Conservation (phyloP, 2,329 filamentous ascomycete species). For the Ambrosiella cleistominuta region DNA sequence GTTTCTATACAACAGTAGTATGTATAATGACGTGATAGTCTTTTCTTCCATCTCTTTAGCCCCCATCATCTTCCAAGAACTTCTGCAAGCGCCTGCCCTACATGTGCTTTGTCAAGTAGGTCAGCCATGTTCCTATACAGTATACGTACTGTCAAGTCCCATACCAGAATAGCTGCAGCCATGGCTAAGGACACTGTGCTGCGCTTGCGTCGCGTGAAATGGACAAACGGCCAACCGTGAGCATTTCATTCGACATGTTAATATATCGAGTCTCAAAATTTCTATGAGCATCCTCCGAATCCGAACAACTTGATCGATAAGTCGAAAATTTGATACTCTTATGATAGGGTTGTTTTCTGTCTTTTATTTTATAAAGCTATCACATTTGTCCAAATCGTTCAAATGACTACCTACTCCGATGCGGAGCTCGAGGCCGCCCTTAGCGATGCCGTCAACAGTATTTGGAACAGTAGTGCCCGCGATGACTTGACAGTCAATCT, state of each 20-base stretch:
- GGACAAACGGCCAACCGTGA: neutral
- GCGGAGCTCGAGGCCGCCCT: constrained; percentile 22
- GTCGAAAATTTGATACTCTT: no score
- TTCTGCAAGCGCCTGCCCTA: neutral
- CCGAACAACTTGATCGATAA: no score
- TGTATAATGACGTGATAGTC: no score
- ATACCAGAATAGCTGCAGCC: neutral
- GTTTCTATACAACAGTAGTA: no score
- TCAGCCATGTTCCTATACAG: neutral
- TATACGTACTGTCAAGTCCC: neutral
- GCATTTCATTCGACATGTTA: neutral
- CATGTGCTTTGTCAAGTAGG: neutral
- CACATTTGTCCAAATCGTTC: neutral
- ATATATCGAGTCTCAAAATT: no score
- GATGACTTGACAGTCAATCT: constrained; percentile 38
- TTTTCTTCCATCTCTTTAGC: no score
- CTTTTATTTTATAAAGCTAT: no score
- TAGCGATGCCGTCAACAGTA: constrained; percentile 26
- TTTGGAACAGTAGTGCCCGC: constrained; percentile 26
- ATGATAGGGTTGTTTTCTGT: no score
- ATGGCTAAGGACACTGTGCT: neutral
- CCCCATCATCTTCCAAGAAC: no score
- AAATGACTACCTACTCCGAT: constrained; percentile 25
- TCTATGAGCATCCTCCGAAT: no score
- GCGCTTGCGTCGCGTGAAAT: neutral